Conservation (phyloP, 2,329 filamentous ascomycete species). For the Lecanicillium sp. region DNA sequence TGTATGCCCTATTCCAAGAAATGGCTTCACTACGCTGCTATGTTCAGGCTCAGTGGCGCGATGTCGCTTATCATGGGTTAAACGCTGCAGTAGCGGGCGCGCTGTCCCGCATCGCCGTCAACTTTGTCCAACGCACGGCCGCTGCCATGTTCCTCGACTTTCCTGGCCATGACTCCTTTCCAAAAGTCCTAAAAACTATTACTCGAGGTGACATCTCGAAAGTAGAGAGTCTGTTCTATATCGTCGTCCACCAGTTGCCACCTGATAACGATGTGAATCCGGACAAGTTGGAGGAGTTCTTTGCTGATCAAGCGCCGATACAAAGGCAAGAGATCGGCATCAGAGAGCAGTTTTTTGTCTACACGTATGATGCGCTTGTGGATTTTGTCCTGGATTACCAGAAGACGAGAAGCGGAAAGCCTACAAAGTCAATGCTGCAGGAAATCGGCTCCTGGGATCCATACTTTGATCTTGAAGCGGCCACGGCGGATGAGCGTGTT, state of each 20-base stretch:
- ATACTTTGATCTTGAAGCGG: constrained; percentile 29
- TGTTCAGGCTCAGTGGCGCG: constrained; percentile 35
- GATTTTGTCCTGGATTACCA: constrained; percentile 42
- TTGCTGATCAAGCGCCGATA: background rate
- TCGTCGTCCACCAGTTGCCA: constrained; percentile 13
- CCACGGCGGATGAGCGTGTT: constrained; percentile 33
- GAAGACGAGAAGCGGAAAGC: constrained; percentile 37
- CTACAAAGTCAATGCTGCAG: constrained; percentile 37
- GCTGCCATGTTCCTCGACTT: constrained; percentile 39
- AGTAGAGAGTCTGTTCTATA: constrained; percentile 21
- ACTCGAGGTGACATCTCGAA: constrained; percentile 31
- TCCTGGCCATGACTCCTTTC: constrained; percentile 37
- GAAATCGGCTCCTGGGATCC: constrained; percentile 37
- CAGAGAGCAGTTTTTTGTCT: constrained; percentile 37
- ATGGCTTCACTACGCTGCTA: constrained; percentile 34
- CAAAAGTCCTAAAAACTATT: constrained; percentile 35
- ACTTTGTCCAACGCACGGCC: constrained; percentile 34
- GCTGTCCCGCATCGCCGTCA: constrained; percentile 35
- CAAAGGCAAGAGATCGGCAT: constrained; percentile 17
- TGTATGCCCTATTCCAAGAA: constrained; percentile 31
- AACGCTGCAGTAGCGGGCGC: constrained; percentile 41
- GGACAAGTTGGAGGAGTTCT: background rate
- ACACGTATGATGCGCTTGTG: constrained; percentile 36
- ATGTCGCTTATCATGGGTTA: constrained; percentile 38
- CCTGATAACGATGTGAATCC: background rate